Evolutionary conservation across 345 rosid species (phyloP).

Genomic region (Odontarrhena argentea): DNA sequence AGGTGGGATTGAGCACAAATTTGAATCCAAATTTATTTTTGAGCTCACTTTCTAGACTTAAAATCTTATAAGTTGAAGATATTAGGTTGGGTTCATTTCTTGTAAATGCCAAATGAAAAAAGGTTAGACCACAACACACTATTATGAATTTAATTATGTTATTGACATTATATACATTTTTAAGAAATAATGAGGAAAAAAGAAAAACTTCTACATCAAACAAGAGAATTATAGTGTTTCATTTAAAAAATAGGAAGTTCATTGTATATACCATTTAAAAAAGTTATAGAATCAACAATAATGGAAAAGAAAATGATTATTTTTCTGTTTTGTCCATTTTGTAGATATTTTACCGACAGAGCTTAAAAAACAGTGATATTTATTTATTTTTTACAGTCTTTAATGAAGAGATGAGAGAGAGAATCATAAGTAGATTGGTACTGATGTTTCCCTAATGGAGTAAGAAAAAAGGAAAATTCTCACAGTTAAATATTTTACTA

Average conservation of each 20-base stretch:
- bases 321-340: slow-evolving; percentile 19
- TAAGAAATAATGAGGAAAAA: not conserved
- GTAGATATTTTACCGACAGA: slow-evolving; percentile 32
- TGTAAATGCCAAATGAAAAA: not conserved
- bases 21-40: slow-evolving; percentile 14
- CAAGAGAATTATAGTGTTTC: not conserved
- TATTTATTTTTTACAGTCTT: slow-evolving; percentile 22
- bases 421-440: slow-evolving; percentile 43
- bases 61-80: not conserved
- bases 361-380: slow-evolving; percentile 7
- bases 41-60: slow-evolving; percentile 16
- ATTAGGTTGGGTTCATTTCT: not conserved
- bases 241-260: not conserved
- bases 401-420: slow-evolving; percentile 34
- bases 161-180: too few species aligned
- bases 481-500: slow-evolving; percentile 15
- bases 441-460: slow-evolving; percentile 44
- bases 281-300: not conserved
- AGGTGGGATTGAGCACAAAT: slow-evolving; percentile 23
- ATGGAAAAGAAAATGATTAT: slow-evolving; percentile 1
- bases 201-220: not conserved
- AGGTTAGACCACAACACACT: not conserved
- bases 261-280: not conserved
- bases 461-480: slow-evolving; percentile 32
- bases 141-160: not conserved